These are phyloP conservation scores for Gastrolobium villosum DNA, from an alignment of 306 rosid genomes.

Conservation along the genomic window DNA sequence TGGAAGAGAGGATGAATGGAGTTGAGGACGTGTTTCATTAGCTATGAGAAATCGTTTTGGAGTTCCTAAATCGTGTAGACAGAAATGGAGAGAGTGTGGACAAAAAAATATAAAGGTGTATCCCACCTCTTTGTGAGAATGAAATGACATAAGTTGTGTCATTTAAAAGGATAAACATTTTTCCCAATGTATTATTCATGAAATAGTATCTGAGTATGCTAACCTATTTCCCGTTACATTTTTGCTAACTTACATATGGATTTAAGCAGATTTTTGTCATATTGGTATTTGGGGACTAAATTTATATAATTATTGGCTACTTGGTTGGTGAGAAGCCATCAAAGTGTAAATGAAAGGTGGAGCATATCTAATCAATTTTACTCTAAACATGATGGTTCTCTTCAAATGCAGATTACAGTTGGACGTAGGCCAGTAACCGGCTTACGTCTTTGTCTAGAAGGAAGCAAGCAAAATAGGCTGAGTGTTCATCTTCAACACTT, in stretches of 20 bases:
- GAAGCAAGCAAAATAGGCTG: constrained; percentile 78
- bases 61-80: too few species aligned
- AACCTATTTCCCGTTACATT: constrained; percentile 13
- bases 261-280: background rate
- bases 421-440: constrained; percentile 94
- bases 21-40: too few species aligned
- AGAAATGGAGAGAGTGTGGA: too few species aligned
- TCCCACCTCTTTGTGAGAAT: too few species aligned
- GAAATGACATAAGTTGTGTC: too few species aligned
- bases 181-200: background rate
- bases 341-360: background rate
- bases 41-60: too few species aligned
- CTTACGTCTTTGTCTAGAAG: constrained; percentile 75
- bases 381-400: background rate
- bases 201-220: background rate
- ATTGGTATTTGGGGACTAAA: constrained; percentile 10
- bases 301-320: background rate
- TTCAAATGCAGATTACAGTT: constrained; percentile 74
- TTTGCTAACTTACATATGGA: background rate
- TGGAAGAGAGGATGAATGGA: too few species aligned
- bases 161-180: too few species aligned
- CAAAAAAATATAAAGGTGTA: too few species aligned
- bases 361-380: background rate
- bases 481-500: constrained; percentile 88
- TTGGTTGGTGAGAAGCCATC: background rate